Evolutionary conservation across 2,329 filamentous ascomycete genomes (phyloP), one percentile per base, ranked within the genome.

Genomic region (Claviceps sp.): DNA sequence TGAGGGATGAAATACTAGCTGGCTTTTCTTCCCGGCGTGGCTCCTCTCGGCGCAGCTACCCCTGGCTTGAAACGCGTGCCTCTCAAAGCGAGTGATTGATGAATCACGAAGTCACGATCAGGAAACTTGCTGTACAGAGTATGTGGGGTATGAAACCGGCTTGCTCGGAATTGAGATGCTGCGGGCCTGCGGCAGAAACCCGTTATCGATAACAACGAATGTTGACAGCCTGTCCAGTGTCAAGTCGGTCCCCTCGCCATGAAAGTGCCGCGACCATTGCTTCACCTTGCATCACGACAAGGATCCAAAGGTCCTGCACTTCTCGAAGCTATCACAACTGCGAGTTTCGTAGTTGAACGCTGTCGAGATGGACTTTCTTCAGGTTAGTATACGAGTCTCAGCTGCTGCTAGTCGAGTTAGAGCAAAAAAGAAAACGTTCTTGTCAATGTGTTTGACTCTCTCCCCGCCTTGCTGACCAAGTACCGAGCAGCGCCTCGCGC

Each of bases 401-500:
- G 30, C 30, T 34, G 30, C 30, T 34, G 10, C 10, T 11, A 11
- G 11, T 34, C 11, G 8, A 34, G 11, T 11, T 11, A 11, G 30
- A 34, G 30, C 10, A 34, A 34, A 34, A 30, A 34, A 11, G 6
- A 17, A n/a, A 17, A 8, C 16, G 13, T 5, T 10, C 16, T 41
- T n/a, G 14, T 41, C 39, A 8, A 8, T 7, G 6, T n/a, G 14
- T 41, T 41, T 10, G 41, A 22, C 17, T 16, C 11, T 17, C 17
- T 16, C 11, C 26, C 5, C 26, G 16, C 11, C n/a, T 42, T 44
- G 38, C 47, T 53, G 22, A 50, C 37, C 41, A 22, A 5, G 19
- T 46, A 19, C 22, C 17, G 10, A 48, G 47, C 64, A 84, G 80
- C 78, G 79, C 74, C 82, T 97, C 60, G 88, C 89, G 65, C 81